Evolutionary conservation across 2,329 filamentous ascomycete genomes (phyloP).

Genomic region (Neofusicoccum laricinum): DNA sequence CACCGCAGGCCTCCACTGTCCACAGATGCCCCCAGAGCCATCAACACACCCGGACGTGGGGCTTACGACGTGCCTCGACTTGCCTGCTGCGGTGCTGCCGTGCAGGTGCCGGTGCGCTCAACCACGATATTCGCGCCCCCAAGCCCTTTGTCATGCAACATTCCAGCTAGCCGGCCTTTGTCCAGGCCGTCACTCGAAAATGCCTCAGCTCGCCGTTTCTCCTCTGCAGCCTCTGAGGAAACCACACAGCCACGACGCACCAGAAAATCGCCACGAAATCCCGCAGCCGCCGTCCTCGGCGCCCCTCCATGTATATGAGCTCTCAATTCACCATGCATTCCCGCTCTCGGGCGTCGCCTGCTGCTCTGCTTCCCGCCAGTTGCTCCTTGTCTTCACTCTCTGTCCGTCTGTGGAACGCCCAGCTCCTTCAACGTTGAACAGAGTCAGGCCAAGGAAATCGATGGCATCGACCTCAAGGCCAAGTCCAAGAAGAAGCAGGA

Average conservation of each 20-base stretch:
- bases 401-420: not conserved
- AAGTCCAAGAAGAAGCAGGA: constrained; percentile 33
- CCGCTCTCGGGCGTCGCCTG: not conserved
- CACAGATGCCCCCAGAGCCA: not conserved
- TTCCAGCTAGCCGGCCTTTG: constrained; percentile 7
- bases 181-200: constrained; percentile 2
- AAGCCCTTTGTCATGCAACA: not conserved
- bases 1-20: not conserved
- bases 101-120: not conserved
- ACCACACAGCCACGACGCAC: not conserved
- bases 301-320: not conserved
- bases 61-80: not conserved
- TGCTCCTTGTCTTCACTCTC: not conserved
- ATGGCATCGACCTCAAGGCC: constrained; percentile 20
- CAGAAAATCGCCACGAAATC: not conserved
- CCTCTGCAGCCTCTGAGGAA: too few relatives aligned
- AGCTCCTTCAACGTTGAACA: constrained; percentile 43
- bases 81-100: not conserved
- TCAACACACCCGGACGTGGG: not conserved
- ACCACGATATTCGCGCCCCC: not conserved
- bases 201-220: not conserved
- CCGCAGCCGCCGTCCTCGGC: not conserved
- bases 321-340: not conserved
- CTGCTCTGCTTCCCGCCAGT: not conserved
- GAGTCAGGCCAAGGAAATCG: constrained; percentile 25